Base-by-base conservation (phyloP, 2,329 filamentous ascomycete genomes). In the Stemphylium lycopersici region DNA sequence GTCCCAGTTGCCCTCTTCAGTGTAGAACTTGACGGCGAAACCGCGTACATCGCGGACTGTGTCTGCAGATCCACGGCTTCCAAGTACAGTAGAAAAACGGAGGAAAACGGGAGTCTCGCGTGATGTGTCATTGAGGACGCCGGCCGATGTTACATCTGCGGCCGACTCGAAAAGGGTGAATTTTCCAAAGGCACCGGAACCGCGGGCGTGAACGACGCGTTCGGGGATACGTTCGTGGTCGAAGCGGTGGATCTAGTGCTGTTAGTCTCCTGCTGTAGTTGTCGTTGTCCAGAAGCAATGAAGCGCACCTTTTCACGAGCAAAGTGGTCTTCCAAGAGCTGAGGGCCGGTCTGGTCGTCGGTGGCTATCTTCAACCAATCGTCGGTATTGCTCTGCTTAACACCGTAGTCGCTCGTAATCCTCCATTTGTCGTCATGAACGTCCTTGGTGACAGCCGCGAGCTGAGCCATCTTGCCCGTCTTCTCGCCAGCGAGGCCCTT, bases 11-110 rank as follows among this genome's bases (percentile, higher is more conserved):
- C 89, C 90, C 65, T 93, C 89, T 0, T 89, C 78, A 0, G 90
- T 92, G 69, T 92, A 92, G 66, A 90, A 86, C 73, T 90, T 91
- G 58, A 90, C 76, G 0, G 90, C 89, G 59, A 93, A 95, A 1
- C 90, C 90, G 33, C 90, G 85, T 2, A 92, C 88, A 78, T 95
- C 90, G n/a, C 90, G 84, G 1, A 92, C 90, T 0, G 89, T 93
- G 69, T 95, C 90, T 5, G 90, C 88, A 46, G 87, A 90, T 11
- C 90, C 90, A 31, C 87, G 83, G 68, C 86, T 90, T 6, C 89
- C 89, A 2, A 90, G 80, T 0, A 91, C 90, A 0, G 90, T 93
- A 0, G 90, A 93, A 73, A 95, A 93, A 0, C 90, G 86, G 13
- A 89, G 67, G 67, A 91, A 90, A 1, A 90, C 78, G 0, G 82